Base-by-base conservation (phyloP, 2,329 filamentous ascomycete species). In the Talaromyces rugulosus region DNA sequence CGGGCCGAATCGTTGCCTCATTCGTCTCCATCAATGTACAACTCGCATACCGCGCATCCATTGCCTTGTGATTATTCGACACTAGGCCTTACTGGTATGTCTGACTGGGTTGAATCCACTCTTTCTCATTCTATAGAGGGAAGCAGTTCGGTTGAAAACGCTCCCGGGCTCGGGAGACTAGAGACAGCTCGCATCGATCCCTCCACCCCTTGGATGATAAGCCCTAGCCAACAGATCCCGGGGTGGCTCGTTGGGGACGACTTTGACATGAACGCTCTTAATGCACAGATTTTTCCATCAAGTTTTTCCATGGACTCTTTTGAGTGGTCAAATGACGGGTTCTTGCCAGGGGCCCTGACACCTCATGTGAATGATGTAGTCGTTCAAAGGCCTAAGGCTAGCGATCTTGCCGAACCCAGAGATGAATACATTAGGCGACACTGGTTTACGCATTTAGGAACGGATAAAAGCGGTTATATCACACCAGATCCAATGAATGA, bases 251-350 rank as follows among this genome's bases (percentile, higher is more conserved):
- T 65, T 5, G 60, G 61, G 23, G 67, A 70, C 5, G 58, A 69
- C 23, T 70, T 70, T 51, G 66, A 70, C 40, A 23, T 69, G 7
- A 58, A 64, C 53, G 67, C 64, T 9, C 44, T 70, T 3, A 69
- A 67, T 62, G 62, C 64, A 2, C 59, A 59, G 4, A 52, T 62
- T 52, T 34, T 60, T 57, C 4, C 60, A 36, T 56, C 60, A 36
- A 51, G 62, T 0, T 62, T 62, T 23, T 34, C 33, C 42, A 34
- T 60, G 14, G 63, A 60, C 28, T 47, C 53, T 5, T n/a, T 54
- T 5, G 23, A 34, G 2, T 60, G 34, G 51, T 27, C 58, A 28
- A 42, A n/a, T n/a, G 31, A 55, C n/a, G 53, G 53, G n/a, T 36
- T 33, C 11, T 31, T 55, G 31, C n/a, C 53, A 18, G 9, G 30